Conservation (phyloP, 148 eudicot genomes). For the Amaranthus hypochondriacus region DNA sequence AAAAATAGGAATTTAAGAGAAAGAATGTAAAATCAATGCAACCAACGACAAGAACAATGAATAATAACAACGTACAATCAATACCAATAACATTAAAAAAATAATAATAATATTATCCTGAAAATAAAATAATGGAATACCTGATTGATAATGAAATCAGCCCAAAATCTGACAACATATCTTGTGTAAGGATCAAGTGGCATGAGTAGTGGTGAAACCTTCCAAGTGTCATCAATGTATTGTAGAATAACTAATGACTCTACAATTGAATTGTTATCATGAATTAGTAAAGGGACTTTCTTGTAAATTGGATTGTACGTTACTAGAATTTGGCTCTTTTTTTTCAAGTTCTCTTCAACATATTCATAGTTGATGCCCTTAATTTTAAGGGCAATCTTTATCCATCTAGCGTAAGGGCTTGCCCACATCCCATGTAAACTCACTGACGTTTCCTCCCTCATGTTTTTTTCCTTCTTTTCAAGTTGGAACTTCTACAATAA, state of each 20-base stretch:
- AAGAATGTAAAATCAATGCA: too few species aligned
- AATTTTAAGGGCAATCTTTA: slow-evolving; percentile 31
- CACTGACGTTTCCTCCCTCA: slow-evolving; percentile 18
- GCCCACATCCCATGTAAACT: slow-evolving; percentile 33
- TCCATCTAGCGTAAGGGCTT: slow-evolving; percentile 36
- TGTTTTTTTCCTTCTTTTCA: neutral
- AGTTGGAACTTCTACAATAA: neutral
- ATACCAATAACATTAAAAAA: too few species aligned
- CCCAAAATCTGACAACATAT: slow-evolving; percentile 28
- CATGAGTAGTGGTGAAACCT: slow-evolving; percentile 17
- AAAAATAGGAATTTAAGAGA: too few species aligned
- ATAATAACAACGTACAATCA: too few species aligned
- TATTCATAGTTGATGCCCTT: slow-evolving; percentile 33
- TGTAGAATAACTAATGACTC: slow-evolving; percentile 32
- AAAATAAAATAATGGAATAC: neutral
- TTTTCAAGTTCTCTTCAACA: slow-evolving; percentile 25
- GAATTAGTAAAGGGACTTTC: slow-evolving; percentile 33
- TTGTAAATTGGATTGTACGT: slow-evolving; percentile 28
- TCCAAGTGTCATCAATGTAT: slow-evolving; percentile 35
- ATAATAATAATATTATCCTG: too few species aligned
- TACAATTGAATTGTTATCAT: slow-evolving; percentile 19
- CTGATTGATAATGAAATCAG: slow-evolving; percentile 12
- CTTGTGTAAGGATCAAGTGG: slow-evolving; percentile 22
- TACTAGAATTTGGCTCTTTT: slow-evolving; percentile 25
- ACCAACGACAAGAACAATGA: too few species aligned